These are phyloP conservation scores for Saccharum officinarum DNA, from an alignment of 176 grass and related monocot genomes.

Conservation along the genomic window DNA sequence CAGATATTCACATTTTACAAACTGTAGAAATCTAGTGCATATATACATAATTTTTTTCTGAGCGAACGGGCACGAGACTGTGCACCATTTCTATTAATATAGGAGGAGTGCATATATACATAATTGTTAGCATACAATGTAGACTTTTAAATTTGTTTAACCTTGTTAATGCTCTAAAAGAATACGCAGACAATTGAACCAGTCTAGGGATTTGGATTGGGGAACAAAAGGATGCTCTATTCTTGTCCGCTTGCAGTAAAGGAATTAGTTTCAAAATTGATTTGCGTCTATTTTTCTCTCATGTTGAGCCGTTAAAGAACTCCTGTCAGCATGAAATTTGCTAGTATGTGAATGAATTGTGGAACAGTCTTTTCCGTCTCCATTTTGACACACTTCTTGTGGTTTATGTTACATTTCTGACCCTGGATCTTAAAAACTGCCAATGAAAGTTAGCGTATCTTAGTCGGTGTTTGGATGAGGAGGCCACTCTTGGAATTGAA, in stretches of 20 bases:
- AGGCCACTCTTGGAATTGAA: background rate
- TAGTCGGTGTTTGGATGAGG: background rate
- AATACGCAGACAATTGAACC: constrained; percentile 9
- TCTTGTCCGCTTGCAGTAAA: background rate
- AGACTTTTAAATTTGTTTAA: background rate
- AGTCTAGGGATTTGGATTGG: background rate
- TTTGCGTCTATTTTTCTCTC: background rate
- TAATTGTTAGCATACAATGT: background rate
- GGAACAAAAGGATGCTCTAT: background rate
- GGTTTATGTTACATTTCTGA: constrained; percentile 17
- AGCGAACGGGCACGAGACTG: too few species aligned
- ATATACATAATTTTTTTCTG: background rate
- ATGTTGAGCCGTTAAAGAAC: background rate
- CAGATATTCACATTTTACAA: constrained; percentile 28
- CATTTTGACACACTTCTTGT: background rate
- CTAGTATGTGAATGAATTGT: constrained; percentile 11
- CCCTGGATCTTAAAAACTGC: background rate
- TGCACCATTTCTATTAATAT: too few species aligned
- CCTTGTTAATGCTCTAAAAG: background rate
- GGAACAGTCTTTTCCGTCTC: constrained; percentile 1
- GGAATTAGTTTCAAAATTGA: background rate
- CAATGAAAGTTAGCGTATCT: background rate
- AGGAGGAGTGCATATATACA: background rate
- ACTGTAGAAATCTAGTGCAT: background rate
- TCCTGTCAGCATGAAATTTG: background rate